phyloP scores from a whole-genome alignment of 2,329 filamentous ascomycete genomes.

The Chaetomiaceae sp. region DNA sequence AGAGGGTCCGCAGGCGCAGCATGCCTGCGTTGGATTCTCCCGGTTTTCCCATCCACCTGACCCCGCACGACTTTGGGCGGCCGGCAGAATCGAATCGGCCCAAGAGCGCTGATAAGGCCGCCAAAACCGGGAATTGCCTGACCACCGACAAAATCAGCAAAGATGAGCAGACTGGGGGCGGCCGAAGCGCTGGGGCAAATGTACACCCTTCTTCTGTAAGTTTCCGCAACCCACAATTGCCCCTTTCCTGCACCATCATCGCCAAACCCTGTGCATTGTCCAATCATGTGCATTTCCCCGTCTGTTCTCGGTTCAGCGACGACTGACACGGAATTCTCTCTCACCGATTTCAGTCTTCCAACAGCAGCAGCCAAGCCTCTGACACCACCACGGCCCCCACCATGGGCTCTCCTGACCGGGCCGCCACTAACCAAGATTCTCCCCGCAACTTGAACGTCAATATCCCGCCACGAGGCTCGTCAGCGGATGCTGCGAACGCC shows the following conservation, averaged over 20 bases:
- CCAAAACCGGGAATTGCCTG: constrained; percentile 32
- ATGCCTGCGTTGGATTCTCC: constrained; percentile 60
- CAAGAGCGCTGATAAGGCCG: constrained; percentile 35
- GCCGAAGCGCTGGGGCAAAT: constrained; percentile 43
- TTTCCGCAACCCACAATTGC: constrained; percentile 27
- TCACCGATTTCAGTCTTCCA: constrained; percentile 48
- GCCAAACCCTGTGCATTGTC: constrained; percentile 31
- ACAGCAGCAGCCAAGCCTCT: constrained; percentile 50
- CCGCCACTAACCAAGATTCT: constrained; percentile 47
- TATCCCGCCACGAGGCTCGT: constrained; percentile 58
- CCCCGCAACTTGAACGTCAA: constrained; percentile 44
- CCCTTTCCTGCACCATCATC: constrained; percentile 4
- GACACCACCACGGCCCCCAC: constrained; percentile 51
- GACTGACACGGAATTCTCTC: constrained; percentile 44
- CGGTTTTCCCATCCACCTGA: constrained; percentile 37
- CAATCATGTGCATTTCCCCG: constrained; percentile 37
- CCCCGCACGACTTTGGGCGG: constrained; percentile 35
- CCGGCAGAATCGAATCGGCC: constrained; percentile 32
- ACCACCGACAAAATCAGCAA: constrained; percentile 30
- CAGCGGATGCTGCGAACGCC: constrained; percentile 54
- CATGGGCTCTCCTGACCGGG: constrained; percentile 44
- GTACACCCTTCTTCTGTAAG: constrained; percentile 54
- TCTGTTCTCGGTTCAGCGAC: constrained; percentile 28
- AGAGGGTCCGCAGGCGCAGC: constrained; percentile 76
- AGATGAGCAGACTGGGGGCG: constrained; percentile 51